Evolutionary conservation across 352 stramenopile species (phyloP).

Genomic region (Phytopythium chamaehyphon): DNA sequence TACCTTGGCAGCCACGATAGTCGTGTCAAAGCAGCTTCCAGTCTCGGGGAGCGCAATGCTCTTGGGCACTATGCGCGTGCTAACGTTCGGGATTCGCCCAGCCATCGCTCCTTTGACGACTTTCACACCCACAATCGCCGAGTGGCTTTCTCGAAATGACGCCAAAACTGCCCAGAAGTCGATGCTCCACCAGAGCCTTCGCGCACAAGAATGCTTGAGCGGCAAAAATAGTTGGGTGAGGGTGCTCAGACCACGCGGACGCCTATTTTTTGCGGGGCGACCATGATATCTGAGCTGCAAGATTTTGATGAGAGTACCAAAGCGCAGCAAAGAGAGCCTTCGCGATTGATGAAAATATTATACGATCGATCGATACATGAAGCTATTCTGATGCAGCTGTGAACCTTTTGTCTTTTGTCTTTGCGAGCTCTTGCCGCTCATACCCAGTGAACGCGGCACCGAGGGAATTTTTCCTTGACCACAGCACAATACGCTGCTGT

Average conservation of each 20-base stretch:
- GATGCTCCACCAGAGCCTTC: neutral
- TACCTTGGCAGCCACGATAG: slow-evolving; percentile 54
- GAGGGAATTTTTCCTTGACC: slow-evolving; percentile 59
- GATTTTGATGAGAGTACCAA: too few species aligned
- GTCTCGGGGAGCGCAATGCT: slow-evolving; percentile 82
- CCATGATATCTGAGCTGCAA: too few species aligned
- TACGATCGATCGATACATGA: slow-evolving; percentile 17
- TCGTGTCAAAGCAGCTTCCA: slow-evolving; percentile 94
- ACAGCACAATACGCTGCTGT: slow-evolving; percentile 51
- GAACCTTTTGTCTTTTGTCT: neutral
- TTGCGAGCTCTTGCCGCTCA: slow-evolving; percentile 17
- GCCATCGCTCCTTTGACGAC: slow-evolving; percentile 24
- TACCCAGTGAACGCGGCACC: slow-evolving; percentile 66
- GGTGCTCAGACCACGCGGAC: too few species aligned
- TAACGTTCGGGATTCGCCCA: slow-evolving; percentile 77
- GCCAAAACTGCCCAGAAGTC: slow-evolving; percentile 2
- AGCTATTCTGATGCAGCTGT: neutral
- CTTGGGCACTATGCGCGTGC: slow-evolving; percentile 78
- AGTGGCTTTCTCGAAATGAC: slow-evolving; percentile 43
- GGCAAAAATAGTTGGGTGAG: too few species aligned
- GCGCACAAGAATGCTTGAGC: neutral
- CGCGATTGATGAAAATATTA: slow-evolving; percentile 1
- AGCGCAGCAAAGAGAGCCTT: too few species aligned
- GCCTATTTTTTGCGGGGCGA: too few species aligned
- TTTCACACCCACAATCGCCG: neutral